phyloP scores from a whole-genome alignment of 2,329 filamentous ascomycete genomes.

The Phialemoniopsis sp. region DNA sequence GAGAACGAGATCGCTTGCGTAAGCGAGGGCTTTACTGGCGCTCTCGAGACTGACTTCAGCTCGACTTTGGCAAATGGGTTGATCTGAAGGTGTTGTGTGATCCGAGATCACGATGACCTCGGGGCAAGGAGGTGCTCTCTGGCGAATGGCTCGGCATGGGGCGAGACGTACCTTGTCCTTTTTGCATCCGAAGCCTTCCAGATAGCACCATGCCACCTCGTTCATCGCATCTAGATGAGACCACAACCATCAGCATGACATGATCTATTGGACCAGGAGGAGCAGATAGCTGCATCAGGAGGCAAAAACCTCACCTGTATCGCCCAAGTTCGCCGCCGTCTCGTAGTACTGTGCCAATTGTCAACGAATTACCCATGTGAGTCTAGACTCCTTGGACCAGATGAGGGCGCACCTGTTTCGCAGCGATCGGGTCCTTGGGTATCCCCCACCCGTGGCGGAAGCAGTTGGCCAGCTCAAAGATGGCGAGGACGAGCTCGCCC shows the following conservation, averaged over 20 bases:
- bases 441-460: constrained; percentile 96
- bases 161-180: constrained; percentile 84
- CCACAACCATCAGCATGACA: constrained; percentile 19
- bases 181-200: constrained; percentile 93
- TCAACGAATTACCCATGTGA: too few relatives aligned
- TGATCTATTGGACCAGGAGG: constrained; percentile 1
- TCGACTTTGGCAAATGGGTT: constrained; percentile 1
- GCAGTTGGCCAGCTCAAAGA: constrained; percentile 89
- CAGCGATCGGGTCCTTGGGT: constrained; percentile 78
- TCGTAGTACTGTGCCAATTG: constrained; percentile 74
- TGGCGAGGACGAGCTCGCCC: constrained; percentile 91
- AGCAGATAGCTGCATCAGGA: neutral
- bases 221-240: constrained; percentile 80
- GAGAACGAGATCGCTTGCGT: neutral
- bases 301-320: constrained; percentile 56
- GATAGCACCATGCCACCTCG: constrained; percentile 91
- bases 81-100: constrained; percentile 1
- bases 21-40: neutral
- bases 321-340: constrained; percentile 92
- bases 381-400: too few relatives aligned
- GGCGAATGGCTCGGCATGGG: neutral
- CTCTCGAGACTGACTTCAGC: neutral
- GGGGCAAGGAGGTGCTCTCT: neutral
- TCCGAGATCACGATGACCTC: constrained; percentile 1
- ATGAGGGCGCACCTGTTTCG: constrained; percentile 61